phyloP scores from a whole-genome alignment of 345 rosid species.

The Lepidium sativum region DNA sequence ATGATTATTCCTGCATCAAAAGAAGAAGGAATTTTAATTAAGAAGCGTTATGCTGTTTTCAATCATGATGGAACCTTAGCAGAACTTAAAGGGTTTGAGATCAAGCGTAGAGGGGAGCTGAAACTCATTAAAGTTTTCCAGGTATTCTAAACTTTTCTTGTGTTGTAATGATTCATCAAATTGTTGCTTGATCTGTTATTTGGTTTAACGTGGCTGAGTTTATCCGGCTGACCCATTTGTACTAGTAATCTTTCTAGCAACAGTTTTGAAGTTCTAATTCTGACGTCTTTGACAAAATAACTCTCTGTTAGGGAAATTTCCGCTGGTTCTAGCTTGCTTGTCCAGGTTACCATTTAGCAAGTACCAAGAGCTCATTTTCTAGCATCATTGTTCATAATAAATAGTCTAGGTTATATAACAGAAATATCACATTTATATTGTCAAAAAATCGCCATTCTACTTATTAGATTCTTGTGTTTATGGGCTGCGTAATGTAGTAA shows the following conservation, averaged over 20 bases:
- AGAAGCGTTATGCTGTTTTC: constrained; percentile 97
- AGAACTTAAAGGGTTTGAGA: constrained; percentile 98
- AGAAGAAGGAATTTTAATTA: constrained; percentile 90
- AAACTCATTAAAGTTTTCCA: constrained; percentile 97
- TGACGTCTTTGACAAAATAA: neutral
- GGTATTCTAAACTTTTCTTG: constrained; percentile 37
- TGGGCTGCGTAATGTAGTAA: neutral
- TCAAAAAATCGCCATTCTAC: neutral
- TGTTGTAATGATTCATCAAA: constrained; percentile 9
- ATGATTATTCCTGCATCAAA: constrained; percentile 99
- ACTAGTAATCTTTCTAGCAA: constrained; percentile 6
- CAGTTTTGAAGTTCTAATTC: neutral
- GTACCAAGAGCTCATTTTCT: neutral
- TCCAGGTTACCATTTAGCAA: neutral
- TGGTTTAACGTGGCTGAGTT: neutral
- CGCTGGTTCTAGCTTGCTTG: constrained; percentile 1
- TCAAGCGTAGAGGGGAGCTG: constrained; percentile 98
- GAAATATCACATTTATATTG: neutral
- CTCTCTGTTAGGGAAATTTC: neutral
- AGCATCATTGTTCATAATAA: neutral
- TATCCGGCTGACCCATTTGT: neutral
- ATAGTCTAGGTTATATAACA: neutral
- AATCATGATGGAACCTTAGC: constrained; percentile 98
- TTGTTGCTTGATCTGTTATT: constrained; percentile 2
- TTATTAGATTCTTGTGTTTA: neutral